Conservation (phyloP, 768 basidiomycete species). For the Chlorophyllum brunneum region DNA sequence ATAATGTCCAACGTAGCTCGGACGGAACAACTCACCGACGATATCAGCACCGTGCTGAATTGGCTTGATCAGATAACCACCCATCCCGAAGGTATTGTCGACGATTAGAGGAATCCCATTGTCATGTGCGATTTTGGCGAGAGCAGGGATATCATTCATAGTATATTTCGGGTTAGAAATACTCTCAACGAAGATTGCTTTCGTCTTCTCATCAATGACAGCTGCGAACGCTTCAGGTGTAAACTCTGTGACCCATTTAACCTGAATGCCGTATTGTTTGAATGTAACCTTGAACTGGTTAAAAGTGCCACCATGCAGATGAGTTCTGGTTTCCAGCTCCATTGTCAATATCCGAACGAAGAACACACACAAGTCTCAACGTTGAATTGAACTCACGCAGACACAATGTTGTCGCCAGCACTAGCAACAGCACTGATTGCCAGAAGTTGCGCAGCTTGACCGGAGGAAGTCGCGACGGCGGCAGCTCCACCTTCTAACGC, state of each 20-base stretch:
- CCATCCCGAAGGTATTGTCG: conserved; percentile 78
- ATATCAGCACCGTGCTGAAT: conserved; percentile 78
- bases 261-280: conserved; percentile 62
- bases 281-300: conserved; percentile 76
- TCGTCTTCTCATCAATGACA: conserved; percentile 76
- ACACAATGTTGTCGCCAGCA: conserved; percentile 75
- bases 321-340: conserved; percentile 44
- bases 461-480: conserved; percentile 70
- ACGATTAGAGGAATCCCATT: conserved; percentile 75
- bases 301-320: conserved; percentile 69
- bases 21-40: conserved; percentile 38
- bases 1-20: neutral
- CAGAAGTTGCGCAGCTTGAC: conserved; percentile 76
- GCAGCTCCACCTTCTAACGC: conserved; percentile 79
- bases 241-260: conserved; percentile 57
- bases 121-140: conserved; percentile 74
- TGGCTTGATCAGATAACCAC: conserved; percentile 69
- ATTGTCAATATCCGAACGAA: conserved; percentile 5
- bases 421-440: conserved; percentile 57
- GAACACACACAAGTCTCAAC: too few species aligned
- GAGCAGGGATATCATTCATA: conserved; percentile 58
- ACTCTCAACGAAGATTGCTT: conserved; percentile 70
- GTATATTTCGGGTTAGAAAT: conserved; percentile 77
- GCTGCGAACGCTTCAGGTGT: conserved; percentile 56
- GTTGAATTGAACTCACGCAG: conserved; percentile 46